Evolutionary conservation across 2,329 filamentous ascomycete species (phyloP).

Genomic region (Ophiostoma quercus): DNA sequence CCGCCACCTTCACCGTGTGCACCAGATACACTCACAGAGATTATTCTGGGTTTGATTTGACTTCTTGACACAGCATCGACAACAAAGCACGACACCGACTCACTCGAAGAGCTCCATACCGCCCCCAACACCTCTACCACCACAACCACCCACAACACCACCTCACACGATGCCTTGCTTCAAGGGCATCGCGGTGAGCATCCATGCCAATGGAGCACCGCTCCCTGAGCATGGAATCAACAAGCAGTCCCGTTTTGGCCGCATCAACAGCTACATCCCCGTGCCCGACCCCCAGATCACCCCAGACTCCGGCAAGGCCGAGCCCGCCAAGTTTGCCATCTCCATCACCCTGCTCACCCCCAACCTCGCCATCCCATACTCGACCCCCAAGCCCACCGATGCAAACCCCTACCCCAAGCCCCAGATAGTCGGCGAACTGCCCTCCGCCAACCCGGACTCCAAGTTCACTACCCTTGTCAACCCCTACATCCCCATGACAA

Average conservation of each 20-base stretch:
- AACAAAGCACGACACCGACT: not conserved
- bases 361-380: constrained; percentile 85
- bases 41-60: not conserved
- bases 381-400: constrained; percentile 71
- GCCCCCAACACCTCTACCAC: not conserved
- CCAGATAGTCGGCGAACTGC: constrained; percentile 41
- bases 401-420: constrained; percentile 75
- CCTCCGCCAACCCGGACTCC: constrained; percentile 43
- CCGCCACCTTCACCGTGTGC: not conserved
- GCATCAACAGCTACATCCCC: constrained; percentile 95
- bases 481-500: constrained; percentile 88
- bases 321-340: constrained; percentile 94
- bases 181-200: constrained; percentile 97
- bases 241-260: constrained; percentile 81
- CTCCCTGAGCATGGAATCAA: constrained; percentile 92
- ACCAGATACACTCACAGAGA: not conserved
- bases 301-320: constrained; percentile 66
- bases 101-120: not conserved
- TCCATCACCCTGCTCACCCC: constrained; percentile 93
- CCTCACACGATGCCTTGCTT: constrained; percentile 75
- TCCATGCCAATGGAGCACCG: constrained; percentile 75
- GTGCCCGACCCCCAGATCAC: constrained; percentile 82
- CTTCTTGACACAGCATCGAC: not conserved
- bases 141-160: not conserved
- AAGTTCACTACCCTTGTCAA: constrained; percentile 54